Base-by-base conservation (phyloP, 1,284 basidiomycete genomes). In the Moesziomyces globuligerus region DNA sequence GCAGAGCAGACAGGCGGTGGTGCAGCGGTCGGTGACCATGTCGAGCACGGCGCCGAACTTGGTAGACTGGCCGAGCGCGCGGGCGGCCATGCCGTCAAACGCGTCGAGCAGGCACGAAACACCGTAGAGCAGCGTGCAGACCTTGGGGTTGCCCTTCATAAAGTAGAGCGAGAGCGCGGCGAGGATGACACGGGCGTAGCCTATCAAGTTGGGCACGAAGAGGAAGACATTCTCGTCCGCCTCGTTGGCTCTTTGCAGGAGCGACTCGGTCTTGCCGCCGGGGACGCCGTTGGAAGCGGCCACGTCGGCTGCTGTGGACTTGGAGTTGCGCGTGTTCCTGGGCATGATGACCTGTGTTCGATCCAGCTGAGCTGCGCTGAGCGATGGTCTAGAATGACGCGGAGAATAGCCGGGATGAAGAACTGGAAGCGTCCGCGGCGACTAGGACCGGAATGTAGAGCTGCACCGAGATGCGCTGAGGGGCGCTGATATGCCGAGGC, bases 21-120 rank as follows among this genome's bases (percentile, higher is more conserved):
- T 95, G 73, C 68, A 95, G 92, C 95, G 87, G 83, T 99, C 95
- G n/a, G 96, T 98, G 52, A 99, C 95, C 96, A 99, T 99, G 84
- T 99, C 96, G 76, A 99, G 85, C 37, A 98, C 95, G 4, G 94
- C 94, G 37, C 96, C 96, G 83, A 98, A 98, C 84, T 95, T 95
- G 59, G 91, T 93, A 18, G 92, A 68, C 61, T 99, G 95, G 7
- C 89, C 89, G 32, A 97, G 85, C 3, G 88, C 88, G 56, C 96
- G 87, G n/a, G 96, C 96, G 5, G 91, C 94, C 81, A 91, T 89
- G 3, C 96, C 96, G 78, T 99, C 96, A 43, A 94, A 90, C 17
- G 93, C 96, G 81, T 99, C 96, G 67, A 99, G 86, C 38, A 99
- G 86, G 81, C 91, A 94, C n/a, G 93, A 96, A 55, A 98, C 84